These are phyloP conservation scores for Endocladia muricata DNA, from an alignment of 31 red algal species.

Conservation along the genomic window DNA sequence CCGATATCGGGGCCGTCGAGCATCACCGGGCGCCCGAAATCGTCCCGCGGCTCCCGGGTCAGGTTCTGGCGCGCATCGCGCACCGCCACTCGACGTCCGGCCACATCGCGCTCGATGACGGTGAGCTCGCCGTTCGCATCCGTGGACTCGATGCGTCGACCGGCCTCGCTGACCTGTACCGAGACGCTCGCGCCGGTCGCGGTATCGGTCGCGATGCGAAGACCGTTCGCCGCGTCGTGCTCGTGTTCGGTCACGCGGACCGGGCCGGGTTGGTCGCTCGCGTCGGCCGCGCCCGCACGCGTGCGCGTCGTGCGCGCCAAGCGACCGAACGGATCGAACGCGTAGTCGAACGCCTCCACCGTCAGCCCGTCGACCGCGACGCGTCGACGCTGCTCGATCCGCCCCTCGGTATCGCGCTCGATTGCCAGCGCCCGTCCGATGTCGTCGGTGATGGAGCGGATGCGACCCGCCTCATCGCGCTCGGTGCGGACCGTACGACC, in stretches of 20 bases:
- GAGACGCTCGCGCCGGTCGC: too few relatives aligned
- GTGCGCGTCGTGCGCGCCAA: background rate
- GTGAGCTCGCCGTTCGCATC: background rate
- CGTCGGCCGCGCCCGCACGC: too few relatives aligned
- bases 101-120: background rate
- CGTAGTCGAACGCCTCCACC: background rate
- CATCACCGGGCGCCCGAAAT: background rate
- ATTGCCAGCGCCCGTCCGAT: background rate
- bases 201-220: too few relatives aligned
- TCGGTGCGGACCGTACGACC: background rate
- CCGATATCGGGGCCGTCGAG: background rate
- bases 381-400: background rate
- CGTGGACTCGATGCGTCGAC: too few relatives aligned
- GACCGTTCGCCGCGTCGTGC: too few relatives aligned
- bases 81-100: background rate
- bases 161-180: too few relatives aligned
- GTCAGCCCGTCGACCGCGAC: background rate
- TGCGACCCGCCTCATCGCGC: background rate
- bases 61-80: background rate
- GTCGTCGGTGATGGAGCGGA: background rate
- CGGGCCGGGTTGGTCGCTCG: too few relatives aligned
- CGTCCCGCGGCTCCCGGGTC: background rate
- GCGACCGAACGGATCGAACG: background rate
- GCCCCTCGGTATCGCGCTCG: background rate
- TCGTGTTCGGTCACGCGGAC: too few relatives aligned